These are phyloP conservation scores for Cryphonectria naterciae DNA, from an alignment of 2,329 filamentous ascomycete species.

Conservation along the genomic window DNA sequence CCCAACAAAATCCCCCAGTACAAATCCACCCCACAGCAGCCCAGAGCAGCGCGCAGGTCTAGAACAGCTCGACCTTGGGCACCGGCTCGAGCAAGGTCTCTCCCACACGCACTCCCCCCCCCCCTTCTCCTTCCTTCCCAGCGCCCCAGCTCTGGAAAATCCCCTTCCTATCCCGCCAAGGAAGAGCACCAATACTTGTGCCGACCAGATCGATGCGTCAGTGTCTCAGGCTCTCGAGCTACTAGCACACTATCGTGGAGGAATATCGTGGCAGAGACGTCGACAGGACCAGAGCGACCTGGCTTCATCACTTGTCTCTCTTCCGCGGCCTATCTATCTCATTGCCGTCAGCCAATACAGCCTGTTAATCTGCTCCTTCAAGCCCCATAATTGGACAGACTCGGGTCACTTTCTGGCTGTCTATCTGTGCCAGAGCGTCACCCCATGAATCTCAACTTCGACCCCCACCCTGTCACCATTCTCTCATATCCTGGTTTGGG, in stretches of 20 bases:
- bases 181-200: slow-evolving; percentile 1
- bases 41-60: neutral
- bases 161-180: neutral
- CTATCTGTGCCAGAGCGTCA: slow-evolving; percentile 1
- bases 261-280: slow-evolving; percentile 13
- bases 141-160: neutral
- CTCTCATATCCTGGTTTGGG: slow-evolving; percentile 8
- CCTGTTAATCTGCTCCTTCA: slow-evolving; percentile 9
- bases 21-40: neutral
- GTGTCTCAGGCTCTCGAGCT: slow-evolving; percentile 21
- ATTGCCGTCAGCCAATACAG: slow-evolving; percentile 8
- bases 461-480: neutral
- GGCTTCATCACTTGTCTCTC: slow-evolving; percentile 24
- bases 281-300: slow-evolving; percentile 5
- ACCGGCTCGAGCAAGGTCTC: neutral
- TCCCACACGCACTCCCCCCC: neutral
- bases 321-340: slow-evolving; percentile 12
- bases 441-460: slow-evolving; percentile 16
- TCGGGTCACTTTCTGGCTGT: neutral
- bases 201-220: slow-evolving; percentile 14
- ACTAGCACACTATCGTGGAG: slow-evolving; percentile 1
- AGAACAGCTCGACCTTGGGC: slow-evolving; percentile 11
- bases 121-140: neutral
- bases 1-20: neutral
- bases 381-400: slow-evolving; percentile 8